Base-by-base conservation (phyloP, 1,284 basidiomycete genomes). In the Ustanciosporium gigantosporum region DNA sequence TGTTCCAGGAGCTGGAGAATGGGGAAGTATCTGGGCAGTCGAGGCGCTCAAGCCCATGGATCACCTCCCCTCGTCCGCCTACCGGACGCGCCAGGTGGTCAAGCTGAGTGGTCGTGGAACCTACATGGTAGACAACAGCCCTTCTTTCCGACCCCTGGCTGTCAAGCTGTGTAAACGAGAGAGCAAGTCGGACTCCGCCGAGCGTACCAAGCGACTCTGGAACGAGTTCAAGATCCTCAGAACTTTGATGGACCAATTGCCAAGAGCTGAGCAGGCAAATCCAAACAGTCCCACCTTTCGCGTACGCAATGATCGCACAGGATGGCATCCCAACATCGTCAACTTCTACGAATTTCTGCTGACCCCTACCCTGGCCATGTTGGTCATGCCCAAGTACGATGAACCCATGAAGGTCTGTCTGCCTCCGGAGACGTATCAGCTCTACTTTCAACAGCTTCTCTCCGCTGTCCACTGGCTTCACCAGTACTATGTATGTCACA, bases 141-240 rank as follows among this genome's bases (percentile, higher is more conserved):
- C 42, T 31, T 41, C 52, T 31, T 53, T 52, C 25, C 59, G 55
- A 15, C 55, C 56, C 2, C 43, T 64, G 1, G 69, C 68, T 5
- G 55, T 68, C 48, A 73, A 67, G 36, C 41, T 71, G 5, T 68
- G 64, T 41, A 49, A 60, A 32, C 58, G 62, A 14, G 49, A 66
- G 35, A 44, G 57, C 17, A 64, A 53, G 27, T 51, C 48, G 21
- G 47, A 50, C 2, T 55, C 58, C 1, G 51, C 68, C 13, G 59
- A 59, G 6, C 36, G 66, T 13, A 68, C 59, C 3, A 49, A 66
- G 19, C 50, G 59, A 19, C 60, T 73, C 5, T 67, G 66, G 68
- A 69, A 71, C 51, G 70, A 73, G 37, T 73, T 61, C 57, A 73
- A 71, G 21, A 41, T 67, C n/a, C 29, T 72, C 24, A 55, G 50